phyloP scores from a whole-genome alignment of 306 rosid species.

The Cicer pinnatifidum region DNA sequence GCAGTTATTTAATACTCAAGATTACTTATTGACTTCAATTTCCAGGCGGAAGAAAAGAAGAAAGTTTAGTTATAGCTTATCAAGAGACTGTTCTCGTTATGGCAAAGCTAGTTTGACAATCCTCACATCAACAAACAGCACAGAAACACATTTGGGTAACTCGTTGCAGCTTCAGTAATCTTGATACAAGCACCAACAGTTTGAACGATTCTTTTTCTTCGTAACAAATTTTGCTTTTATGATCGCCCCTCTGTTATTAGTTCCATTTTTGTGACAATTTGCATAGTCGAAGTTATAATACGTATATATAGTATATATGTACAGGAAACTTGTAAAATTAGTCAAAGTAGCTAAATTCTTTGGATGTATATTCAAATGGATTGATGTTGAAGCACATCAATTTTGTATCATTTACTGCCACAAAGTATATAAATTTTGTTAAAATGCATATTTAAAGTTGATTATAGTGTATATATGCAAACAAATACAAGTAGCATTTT shows the following conservation, averaged over 20 bases:
- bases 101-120: conserved; percentile 31
- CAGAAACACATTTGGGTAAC: neutral
- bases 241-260: neutral
- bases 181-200: neutral
- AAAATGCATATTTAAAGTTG: neutral
- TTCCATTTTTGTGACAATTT: conserved; percentile 19
- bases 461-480: neutral
- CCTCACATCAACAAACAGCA: conserved; percentile 22
- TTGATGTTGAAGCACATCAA: neutral
- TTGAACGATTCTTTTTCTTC: conserved; percentile 19
- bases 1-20: conserved; percentile 2
- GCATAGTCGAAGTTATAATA: conserved; percentile 25
- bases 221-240: conserved; percentile 13
- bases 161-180: conserved; percentile 20
- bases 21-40: conserved; percentile 41
- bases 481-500: neutral
- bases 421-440: neutral
- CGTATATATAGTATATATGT: conserved; percentile 40
- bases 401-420: conserved; percentile 11
- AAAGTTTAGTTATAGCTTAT: conserved; percentile 36
- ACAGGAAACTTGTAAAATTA: conserved; percentile 47
- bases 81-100: conserved; percentile 16
- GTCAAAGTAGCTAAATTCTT: conserved; percentile 5
- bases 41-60: conserved; percentile 58
- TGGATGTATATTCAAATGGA: conserved; percentile 37